Base-by-base conservation (phyloP, 129 eudicot species). In the Logfia minima region DNA sequence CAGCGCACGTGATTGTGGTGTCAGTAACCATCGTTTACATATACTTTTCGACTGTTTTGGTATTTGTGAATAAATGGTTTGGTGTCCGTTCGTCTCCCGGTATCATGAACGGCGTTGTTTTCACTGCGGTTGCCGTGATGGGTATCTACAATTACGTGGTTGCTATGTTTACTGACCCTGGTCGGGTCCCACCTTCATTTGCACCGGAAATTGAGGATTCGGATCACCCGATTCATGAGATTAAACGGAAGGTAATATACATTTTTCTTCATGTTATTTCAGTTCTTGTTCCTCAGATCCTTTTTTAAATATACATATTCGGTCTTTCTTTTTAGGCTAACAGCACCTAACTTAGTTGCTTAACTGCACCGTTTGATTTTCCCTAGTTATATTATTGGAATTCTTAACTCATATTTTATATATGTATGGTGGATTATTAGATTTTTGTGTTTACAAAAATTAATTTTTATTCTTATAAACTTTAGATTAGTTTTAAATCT, bases 41-140 rank as follows among this genome's bases (percentile, higher is more conserved):
- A 23, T 94, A 94, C 82, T 75, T 84, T 34, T 81, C 96, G 22
- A 89, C 96, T 1, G 68, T 91, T 5, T 74, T 94, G 35, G 87
- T 94, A 23, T 94, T 87, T 74, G 75, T 94, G 1, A 86, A 91
- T 62, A 82, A 76, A 72, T 94, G 99, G 99, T 88, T 91, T 68
- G 96, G 96, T 9, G 86, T 94, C 22, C 62, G 83, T 70, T 85
- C 99, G 1, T 94, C 99, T n/a, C 93, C 91, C 0, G 97, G 99
- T 2, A 61, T 94, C 74, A 76, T 94, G 55, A 84, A 94, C 76
- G 82, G 84, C 43, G 61, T 78, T 52, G 82, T 64, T 7, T 94
- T 84, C 85, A 83, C 92, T 37, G 77, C 66, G 48, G 39, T 94
- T 10, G 87, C 99, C 8, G 29, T 83, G 76, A 78, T 89, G 83